Conservation (phyloP, 2,329 filamentous ascomycete genomes). For the Biscogniauxia marginata region DNA sequence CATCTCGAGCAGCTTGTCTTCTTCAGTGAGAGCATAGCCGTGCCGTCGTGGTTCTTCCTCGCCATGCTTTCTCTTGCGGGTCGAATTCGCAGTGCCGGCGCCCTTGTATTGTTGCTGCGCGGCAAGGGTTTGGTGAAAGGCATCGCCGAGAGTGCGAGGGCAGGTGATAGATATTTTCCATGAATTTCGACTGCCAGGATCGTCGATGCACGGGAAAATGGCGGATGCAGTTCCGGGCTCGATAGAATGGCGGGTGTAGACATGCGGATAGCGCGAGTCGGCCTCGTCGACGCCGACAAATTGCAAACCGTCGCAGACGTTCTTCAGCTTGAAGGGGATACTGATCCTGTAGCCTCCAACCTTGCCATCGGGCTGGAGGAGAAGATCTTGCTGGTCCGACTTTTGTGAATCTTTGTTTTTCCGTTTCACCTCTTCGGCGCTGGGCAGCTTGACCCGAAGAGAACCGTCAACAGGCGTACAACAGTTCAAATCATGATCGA, state of each 20-base stretch:
- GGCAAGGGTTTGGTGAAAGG: slow-evolving; percentile 49
- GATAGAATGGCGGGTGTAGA: slow-evolving; percentile 80
- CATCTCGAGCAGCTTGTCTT: slow-evolving; percentile 87
- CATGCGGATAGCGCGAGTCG: slow-evolving; percentile 83
- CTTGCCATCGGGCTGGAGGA: slow-evolving; percentile 25
- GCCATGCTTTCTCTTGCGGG: slow-evolving; percentile 39
- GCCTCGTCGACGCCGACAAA: slow-evolving; percentile 83
- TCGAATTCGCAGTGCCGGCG: slow-evolving; percentile 26
- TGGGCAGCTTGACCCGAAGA: slow-evolving; percentile 41
- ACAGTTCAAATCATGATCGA: slow-evolving; percentile 53
- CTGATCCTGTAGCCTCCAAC: slow-evolving; percentile 49
- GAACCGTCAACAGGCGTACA: slow-evolving; percentile 57
- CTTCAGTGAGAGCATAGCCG: slow-evolving; percentile 56
- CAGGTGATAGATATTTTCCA: slow-evolving; percentile 90
- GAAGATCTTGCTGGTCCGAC: slow-evolving; percentile 40
- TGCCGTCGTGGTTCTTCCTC: slow-evolving; percentile 37
- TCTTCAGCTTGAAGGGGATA: slow-evolving; percentile 75
- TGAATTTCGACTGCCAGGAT: slow-evolving; percentile 73
- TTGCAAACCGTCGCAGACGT: slow-evolving; percentile 82
- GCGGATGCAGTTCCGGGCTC: slow-evolving; percentile 78
- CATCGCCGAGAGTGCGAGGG: slow-evolving; percentile 83
- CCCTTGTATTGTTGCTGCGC: slow-evolving; percentile 36
- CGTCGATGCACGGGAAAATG: slow-evolving; percentile 92
- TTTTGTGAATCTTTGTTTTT: slow-evolving; percentile 31
- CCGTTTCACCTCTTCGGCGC: slow-evolving; percentile 33